Evolutionary conservation across 257 asterid genomes (phyloP), one percentile per base, ranked within the genome.

Genomic region (Gentiana straminea): DNA sequence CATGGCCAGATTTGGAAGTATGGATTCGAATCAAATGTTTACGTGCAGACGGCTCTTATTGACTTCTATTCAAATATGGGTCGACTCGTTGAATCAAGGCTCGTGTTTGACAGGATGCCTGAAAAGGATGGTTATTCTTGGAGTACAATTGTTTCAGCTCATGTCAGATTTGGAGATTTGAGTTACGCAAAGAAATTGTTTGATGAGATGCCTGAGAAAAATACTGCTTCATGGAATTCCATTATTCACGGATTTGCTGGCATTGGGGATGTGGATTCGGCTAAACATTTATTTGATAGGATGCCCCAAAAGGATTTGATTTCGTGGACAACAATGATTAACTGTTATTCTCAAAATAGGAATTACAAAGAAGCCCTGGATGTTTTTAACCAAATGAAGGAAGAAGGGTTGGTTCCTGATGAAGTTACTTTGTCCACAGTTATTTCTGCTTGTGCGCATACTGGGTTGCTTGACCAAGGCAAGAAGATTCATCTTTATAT

Each of bases 271-370:
- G 76, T 89, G 56, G 77, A 70, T 48, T 73, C 82, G 32, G 94
- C 95, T 13, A 84, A 79, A 73, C 55, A 57, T 61, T 59, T 83
- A 71, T 89, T 89, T 52, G 8, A 32, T 48, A 13, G 50, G 52
- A 86, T 83, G 86, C 70, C 68, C 3, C n/a, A 64, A 56, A 77
- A 70, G 74, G 94, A 90, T 62, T 72, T 86, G 66, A 81, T 90
- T 59, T 75, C 96, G 4, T 84, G 98, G 98, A 86, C 96, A n/a
- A 82, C 94, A 38, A 84, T 86, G 98, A 81, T 90, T 43, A 74
- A 73, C 55, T 84, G 91, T 59, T 84, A 82, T 74, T 67, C 73
- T 44, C 84, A 76, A 39, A 73, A 76, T 60, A 71, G 66, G 73
- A 64, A 62, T 11, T 79, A 82, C 51, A 35, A 58, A 53, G 79